Evolutionary conservation across 139 green algal genomes (phyloP).

Genomic region (Chlamydomonas sp.): DNA sequence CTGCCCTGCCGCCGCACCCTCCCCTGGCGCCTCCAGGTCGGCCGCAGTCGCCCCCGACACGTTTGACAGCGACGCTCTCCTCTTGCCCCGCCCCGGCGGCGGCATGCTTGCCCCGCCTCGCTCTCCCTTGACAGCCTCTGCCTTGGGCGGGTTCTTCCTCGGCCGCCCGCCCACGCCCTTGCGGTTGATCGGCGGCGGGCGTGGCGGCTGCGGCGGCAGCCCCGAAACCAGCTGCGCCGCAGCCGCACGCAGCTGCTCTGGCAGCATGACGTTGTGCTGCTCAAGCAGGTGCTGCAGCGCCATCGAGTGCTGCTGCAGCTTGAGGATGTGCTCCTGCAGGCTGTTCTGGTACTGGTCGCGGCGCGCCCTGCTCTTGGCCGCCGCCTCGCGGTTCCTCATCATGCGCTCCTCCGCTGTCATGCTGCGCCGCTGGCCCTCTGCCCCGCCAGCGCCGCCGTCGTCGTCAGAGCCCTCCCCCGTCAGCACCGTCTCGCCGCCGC

Average conservation of each 20-base stretch:
- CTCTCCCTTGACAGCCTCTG: not conserved
- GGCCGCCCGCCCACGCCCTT: slow-evolving; percentile 33
- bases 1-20: too few species aligned
- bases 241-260: not conserved
- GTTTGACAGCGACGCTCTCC: too few species aligned
- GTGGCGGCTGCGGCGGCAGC: slow-evolving; percentile 15
- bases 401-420: slow-evolving; percentile 25
- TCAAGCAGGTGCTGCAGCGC: slow-evolving; percentile 9
- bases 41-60: too few species aligned
- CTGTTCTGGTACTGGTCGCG: slow-evolving; percentile 1
- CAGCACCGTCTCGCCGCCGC: not conserved
- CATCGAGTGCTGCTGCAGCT: slow-evolving; percentile 9
- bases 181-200: slow-evolving; percentile 5
- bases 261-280: not conserved
- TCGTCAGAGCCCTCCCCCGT: not conserved
- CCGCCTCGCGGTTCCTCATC: slow-evolving; percentile 19
- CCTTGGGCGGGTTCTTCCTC: slow-evolving; percentile 12
- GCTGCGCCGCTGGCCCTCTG: too few species aligned
- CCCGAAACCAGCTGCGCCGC: not conserved
- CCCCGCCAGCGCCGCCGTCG: not conserved
- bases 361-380: slow-evolving; percentile 16
- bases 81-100: too few species aligned
- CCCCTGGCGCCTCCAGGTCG: too few species aligned
- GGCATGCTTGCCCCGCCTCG: too few species aligned
- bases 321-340: slow-evolving; percentile 5